Evolutionary conservation across 228 moss, liverwort and hornwort species (phyloP), one percentile per base, ranked within the genome.

Genomic region (Sphagnum fallax): DNA sequence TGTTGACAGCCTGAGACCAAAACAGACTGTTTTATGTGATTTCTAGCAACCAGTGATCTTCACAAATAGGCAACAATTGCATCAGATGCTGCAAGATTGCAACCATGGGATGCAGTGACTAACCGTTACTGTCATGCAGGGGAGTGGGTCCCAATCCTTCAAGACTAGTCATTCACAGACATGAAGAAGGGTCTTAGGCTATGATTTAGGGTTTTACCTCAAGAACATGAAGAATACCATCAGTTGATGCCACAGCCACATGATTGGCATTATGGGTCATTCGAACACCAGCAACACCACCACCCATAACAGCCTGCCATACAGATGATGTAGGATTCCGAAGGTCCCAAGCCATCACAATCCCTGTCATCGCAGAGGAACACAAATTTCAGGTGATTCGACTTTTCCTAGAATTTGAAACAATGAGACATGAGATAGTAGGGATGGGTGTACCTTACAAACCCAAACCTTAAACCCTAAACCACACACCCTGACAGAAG

Each of bases 301-400:
- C 64, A 60, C 84, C 82, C 48, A 74, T 75, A 73, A 48, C 77
- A 64, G 66, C 74, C 67, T 90, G 97, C 97, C 97, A 98, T 60
- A 83, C 65, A 76, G 79, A 81, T 11, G 89, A 72, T 52, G 83
- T 73, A 55, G 93, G 81, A 55, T 79, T 77, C 62, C 97, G 88
- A 59, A 93, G 81, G 81, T 98, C 97, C 97, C 97, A 98, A 70
- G 87, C 87, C 63, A 91, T 72, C 57, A 95, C 72, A 63, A 84
- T 83, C 8, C 95, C 92, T 95, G 87, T 55, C 75, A 55, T 32
- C 2, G 2, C 32, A 32, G 32, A 32, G 32, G 32, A 32, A 32
- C 32, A 32, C 32, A 32, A 32, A 32, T 32, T 32, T 32, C 32
- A 32, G 32, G 32, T 32, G 2, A 32, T 32, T 32, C 2, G 2